Base-by-base conservation (phyloP, 2,329 filamentous ascomycete genomes). In the Colletotrichum euphorbiae region DNA sequence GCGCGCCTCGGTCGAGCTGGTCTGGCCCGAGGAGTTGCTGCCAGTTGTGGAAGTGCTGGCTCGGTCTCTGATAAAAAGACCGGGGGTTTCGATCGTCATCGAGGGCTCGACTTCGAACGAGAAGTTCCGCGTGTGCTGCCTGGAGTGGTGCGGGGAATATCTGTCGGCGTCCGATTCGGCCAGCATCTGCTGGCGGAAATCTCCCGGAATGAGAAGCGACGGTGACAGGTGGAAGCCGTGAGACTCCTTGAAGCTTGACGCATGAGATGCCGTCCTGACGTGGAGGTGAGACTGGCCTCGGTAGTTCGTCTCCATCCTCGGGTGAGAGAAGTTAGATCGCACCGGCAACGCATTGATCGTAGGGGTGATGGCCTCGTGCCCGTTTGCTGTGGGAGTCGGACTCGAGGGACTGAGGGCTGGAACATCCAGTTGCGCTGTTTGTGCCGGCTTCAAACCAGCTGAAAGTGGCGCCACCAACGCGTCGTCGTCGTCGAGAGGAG, bases 161-260 rank as follows among this genome's bases (percentile, higher is more conserved):
- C 61, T 45, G 15, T 68, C 65, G n/a, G 42, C 28, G 21, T 59
- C 64, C 28, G 59, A 68, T 5, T 68, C 67, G 4, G 59, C 57
- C 60, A 69, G 43, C 80, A 89, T 85, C 71, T 88, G 82, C 69
- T 85, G 81, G 59, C 86, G 83, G 71, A 85, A 89, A 58, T 91
- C 88, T 52, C 80, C 77, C 12, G 89, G 88, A 60, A 90, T 88
- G 56, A 90, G 80, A n/a, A 90, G 80, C 3, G 86, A 86, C 0
- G 89, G 88, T 7, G 88, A 90, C 38, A 90, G 76, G 46, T 80
- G 83, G 73, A 89, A 89, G 13, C 85, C 86, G 63, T 89, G 85
- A 0, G 83, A 84, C 74, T 90, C 88, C 72, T 84, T 85, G 75
- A 87, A 89, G 73, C 82, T 88, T 2, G 83, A 85, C 0, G 82